These are phyloP conservation scores for Podospora appendiculata DNA, from an alignment of 495 filamentous ascomycete genomes.

Conservation along the genomic window DNA sequence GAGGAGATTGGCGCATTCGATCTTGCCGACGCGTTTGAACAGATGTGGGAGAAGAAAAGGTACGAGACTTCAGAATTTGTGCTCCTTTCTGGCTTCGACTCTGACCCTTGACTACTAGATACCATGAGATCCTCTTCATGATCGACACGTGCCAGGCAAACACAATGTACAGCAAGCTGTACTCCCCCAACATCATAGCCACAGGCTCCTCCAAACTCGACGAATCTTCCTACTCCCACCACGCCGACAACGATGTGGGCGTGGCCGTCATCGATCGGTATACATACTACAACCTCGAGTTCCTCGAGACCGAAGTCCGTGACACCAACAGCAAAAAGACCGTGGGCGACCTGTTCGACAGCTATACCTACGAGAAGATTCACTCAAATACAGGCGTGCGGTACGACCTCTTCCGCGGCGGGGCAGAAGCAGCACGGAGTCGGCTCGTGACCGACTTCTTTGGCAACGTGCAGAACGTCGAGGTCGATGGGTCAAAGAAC, in stretches of 20 bases:
- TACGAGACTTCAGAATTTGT: slow-evolving; percentile 24
- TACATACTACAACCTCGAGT: slow-evolving; percentile 98
- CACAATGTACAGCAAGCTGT: slow-evolving; percentile 97
- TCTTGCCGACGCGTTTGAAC: slow-evolving; percentile 93
- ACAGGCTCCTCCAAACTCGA: slow-evolving; percentile 91
- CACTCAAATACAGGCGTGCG: slow-evolving; percentile 86
- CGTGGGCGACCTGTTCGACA: slow-evolving; percentile 89
- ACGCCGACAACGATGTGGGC: slow-evolving; percentile 92
- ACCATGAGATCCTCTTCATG: slow-evolving; percentile 97
- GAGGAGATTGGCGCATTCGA: slow-evolving; percentile 97
- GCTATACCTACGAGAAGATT: slow-evolving; percentile 89
- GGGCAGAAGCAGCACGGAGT: slow-evolving; percentile 61
- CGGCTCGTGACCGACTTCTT: slow-evolving; percentile 92
- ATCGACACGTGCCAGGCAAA: slow-evolving; percentile 99
- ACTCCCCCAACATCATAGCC: slow-evolving; percentile 93
- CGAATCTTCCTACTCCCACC: slow-evolving; percentile 91
- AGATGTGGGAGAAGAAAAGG: slow-evolving; percentile 99
- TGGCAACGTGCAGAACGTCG: slow-evolving; percentile 94
- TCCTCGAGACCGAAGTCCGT: slow-evolving; percentile 83
- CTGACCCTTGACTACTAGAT: slow-evolving; percentile 34
- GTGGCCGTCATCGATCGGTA: slow-evolving; percentile 97
- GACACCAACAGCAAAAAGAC: slow-evolving; percentile 77
- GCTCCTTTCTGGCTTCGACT: neutral
- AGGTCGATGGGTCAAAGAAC: slow-evolving; percentile 59
- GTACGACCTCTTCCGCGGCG: slow-evolving; percentile 85